Base-by-base conservation (phyloP, 1,284 basidiomycete species). In the Vanrija pseudolonga region DNA sequence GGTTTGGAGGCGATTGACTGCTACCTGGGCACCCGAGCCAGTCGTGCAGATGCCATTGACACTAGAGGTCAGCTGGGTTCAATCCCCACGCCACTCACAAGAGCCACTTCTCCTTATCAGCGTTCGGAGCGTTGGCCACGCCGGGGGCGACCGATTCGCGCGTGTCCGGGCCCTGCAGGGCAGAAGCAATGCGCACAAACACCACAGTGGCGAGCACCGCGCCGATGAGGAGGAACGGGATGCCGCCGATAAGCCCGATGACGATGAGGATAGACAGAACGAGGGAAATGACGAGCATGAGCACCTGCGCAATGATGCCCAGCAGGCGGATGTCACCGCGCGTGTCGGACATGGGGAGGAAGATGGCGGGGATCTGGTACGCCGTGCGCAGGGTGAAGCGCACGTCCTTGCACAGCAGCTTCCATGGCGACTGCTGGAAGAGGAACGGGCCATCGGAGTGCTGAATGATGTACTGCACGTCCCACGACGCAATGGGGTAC, bases 31-130 rank as follows among this genome's bases (percentile, higher is more conserved):
- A n/a, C 63, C 61, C 8, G 60, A 61, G 19, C 28, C 23, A 3
- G 63, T 62, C 20, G 65, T 67, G 9, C 51, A 59, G 39, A 67
- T 59, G 41, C 65, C 65, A 55, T 67, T 67, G 14, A 67, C 61
- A 47, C 69, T 71, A 50, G 20, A 15, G 7, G 45, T 43, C 18
- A 26, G 20, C 9, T 3, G n/a, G n/a, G n/a, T 26, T 3, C 9
- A 32, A 45, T 46, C 6, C 17, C 36, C 15, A n/a, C 18, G 24
- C 6, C 4, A 64, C 68, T 66, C 51, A 70, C 68, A 32, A 32
- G 32, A 32, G 32, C 32, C 32, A 32, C 32, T 32, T 32, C 32
- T 32, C 32, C 32, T 32, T 32, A 12, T 32, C 32, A 1, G 32
- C 32, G 14, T 32, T 32, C 2, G 14, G 32, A 12, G 32, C 32